Percentiles rank a stretch among this genome's conserved stretches.
Conservation (phyloP, 176 grass and related monocot genomes). For the Zea luxurians region DNA sequence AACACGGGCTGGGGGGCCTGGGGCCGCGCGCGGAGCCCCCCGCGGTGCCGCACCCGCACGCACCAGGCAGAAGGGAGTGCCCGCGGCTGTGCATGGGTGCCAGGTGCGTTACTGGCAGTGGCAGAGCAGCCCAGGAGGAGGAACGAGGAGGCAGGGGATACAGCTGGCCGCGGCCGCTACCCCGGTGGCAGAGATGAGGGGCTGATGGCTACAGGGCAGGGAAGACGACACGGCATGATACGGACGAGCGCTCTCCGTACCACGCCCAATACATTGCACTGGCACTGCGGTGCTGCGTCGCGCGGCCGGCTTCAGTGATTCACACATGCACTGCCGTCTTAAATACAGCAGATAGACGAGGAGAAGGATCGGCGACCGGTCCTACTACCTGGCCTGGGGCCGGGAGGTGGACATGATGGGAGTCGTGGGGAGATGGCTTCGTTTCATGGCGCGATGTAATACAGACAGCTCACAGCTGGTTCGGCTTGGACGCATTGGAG, state of each 20-base stretch:
- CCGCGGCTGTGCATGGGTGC: constrained; percentile 25
- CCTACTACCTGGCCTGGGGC: constrained; percentile 6
- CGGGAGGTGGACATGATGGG: neutral
- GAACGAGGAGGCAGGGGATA: neutral
- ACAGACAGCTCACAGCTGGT: constrained; percentile 39
- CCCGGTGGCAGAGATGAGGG: constrained; percentile 11
- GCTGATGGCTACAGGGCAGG: neutral
- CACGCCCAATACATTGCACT: constrained; percentile 15
- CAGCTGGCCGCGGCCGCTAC: constrained; percentile 34
- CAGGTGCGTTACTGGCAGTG: constrained; percentile 10
- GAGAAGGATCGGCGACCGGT: constrained; percentile 18
- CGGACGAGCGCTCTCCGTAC: constrained; percentile 32
- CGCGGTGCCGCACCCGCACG: neutral
- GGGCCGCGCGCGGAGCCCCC: too few relatives aligned
- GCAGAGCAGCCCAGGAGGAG: neutral
- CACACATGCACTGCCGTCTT: constrained; percentile 29
- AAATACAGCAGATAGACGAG: neutral
- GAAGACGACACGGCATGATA: constrained; percentile 41
- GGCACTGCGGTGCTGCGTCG: constrained; percentile 33
- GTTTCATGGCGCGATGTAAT: constrained; percentile 34
- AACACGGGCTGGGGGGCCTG: constrained; percentile 3
- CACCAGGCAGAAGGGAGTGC: constrained; percentile 11
- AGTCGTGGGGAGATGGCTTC: neutral
- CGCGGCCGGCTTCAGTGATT: neutral
- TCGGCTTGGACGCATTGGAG: constrained; percentile 45